phyloP scores from a whole-genome alignment of 257 asterid genomes.

The Solanum pimpinellifolium region DNA sequence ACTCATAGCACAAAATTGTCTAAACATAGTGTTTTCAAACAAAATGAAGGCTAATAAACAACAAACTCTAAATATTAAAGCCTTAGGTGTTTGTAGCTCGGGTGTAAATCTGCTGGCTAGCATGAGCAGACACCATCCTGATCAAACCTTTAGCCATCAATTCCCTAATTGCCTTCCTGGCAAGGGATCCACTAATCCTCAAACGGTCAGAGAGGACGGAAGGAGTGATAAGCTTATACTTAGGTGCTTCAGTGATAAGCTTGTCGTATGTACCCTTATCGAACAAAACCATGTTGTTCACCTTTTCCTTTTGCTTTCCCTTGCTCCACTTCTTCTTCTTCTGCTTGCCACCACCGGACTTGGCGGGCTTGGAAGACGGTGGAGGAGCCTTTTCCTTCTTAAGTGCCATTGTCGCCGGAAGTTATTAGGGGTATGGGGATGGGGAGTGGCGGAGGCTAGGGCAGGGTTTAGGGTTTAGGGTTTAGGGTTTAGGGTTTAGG shows the following conservation, averaged over 20 bases:
- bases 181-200: slow-evolving; percentile 14
- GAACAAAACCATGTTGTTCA: slow-evolving; percentile 23
- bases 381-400: too few species aligned
- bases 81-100: slow-evolving; percentile 3
- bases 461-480: too few species aligned
- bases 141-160: slow-evolving; percentile 7
- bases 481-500: too few species aligned
- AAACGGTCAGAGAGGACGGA: slow-evolving; percentile 7
- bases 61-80: not conserved
- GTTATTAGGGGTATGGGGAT: too few species aligned
- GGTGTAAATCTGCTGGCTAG: slow-evolving; percentile 12
- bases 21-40: not conserved
- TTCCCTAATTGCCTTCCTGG: slow-evolving; percentile 9
- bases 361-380: too few species aligned
- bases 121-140: slow-evolving; percentile 12
- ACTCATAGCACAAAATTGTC: not conserved
- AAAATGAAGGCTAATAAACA: not conserved
- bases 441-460: too few species aligned
- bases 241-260: slow-evolving; percentile 12
- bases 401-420: too few species aligned
- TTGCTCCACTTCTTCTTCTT: slow-evolving; percentile 28
- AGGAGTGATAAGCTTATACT: slow-evolving; percentile 7
- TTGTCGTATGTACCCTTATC: slow-evolving; percentile 19
- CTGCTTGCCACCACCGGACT: too few species aligned
- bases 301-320: slow-evolving; percentile 28